phyloP scores from a whole-genome alignment of 2,329 filamentous ascomycete species.

The Aureobasidium sp. region DNA sequence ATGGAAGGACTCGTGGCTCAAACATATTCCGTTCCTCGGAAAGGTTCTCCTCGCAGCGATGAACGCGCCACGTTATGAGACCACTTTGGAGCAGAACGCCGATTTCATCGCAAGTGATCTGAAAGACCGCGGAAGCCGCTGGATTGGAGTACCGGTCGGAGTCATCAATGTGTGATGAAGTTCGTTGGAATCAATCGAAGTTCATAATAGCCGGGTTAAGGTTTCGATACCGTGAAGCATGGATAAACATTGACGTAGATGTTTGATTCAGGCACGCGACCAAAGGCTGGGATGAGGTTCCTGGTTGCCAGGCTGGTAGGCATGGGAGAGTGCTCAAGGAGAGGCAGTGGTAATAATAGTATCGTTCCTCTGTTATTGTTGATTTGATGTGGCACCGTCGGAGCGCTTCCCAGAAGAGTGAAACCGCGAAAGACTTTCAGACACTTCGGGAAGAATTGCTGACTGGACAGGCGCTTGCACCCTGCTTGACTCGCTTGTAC shows the following conservation, averaged over 20 bases:
- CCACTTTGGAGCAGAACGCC: conserved; percentile 36
- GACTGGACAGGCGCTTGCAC: background rate
- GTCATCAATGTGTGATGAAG: conserved; percentile 26
- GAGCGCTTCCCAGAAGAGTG: background rate
- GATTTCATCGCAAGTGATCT: conserved; percentile 39
- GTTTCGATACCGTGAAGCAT: background rate
- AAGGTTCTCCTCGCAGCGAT: conserved; percentile 24
- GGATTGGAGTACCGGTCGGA: conserved; percentile 32
- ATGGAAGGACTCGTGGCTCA: conserved; percentile 31
- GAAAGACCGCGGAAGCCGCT: conserved; percentile 25
- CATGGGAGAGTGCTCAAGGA: background rate
- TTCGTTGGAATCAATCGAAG: background rate
- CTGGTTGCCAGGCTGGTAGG: background rate
- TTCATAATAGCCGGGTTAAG: background rate
- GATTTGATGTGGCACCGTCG: background rate
- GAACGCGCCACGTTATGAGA: conserved; percentile 30
- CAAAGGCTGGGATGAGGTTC: background rate
- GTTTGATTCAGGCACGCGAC: background rate
- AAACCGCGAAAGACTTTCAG: background rate
- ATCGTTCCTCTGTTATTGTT: background rate
- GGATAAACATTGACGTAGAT: background rate
- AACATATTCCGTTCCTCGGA: conserved; percentile 30
- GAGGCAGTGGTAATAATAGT: background rate
- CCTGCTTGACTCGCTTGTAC: background rate
- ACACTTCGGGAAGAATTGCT: background rate